Conservation (phyloP, 805 yeast species). For the Suhomyces sp. region DNA sequence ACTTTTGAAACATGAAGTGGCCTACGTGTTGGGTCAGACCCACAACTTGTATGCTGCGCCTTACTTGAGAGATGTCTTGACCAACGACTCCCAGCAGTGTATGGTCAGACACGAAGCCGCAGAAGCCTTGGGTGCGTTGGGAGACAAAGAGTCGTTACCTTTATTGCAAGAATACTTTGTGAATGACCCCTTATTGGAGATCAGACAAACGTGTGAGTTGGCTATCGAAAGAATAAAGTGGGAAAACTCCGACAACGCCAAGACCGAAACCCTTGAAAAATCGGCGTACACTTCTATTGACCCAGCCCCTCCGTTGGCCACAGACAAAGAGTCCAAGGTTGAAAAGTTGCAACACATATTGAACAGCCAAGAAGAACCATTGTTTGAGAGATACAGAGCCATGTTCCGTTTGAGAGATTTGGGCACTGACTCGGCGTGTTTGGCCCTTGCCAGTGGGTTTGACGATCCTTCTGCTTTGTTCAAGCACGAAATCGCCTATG, state of each 20-base stretch:
- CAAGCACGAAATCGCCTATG: conserved; percentile 97
- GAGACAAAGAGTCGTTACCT: conserved; percentile 69
- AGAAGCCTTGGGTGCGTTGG: conserved; percentile 96
- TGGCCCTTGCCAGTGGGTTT: conserved; percentile 88
- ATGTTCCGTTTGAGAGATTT: conserved; percentile 97
- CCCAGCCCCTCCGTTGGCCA: conserved; percentile 97
- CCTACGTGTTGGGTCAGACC: conserved; percentile 95
- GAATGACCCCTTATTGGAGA: conserved; percentile 81
- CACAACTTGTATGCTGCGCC: conserved; percentile 78
- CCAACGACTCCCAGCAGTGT: conserved; percentile 65
- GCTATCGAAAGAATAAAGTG: conserved; percentile 94
- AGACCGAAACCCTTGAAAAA: conserved; percentile 66
- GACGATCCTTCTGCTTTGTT: conserved; percentile 88
- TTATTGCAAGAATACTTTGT: conserved; percentile 60
- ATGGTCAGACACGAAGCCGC: conserved; percentile 99
- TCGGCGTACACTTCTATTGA: conserved; percentile 86
- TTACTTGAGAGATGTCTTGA: conserved; percentile 67
- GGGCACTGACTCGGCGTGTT: conserved; percentile 88
- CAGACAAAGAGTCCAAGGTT: conserved; percentile 51
- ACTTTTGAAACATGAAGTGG: conserved; percentile 93
- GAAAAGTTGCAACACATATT: conserved; percentile 63
- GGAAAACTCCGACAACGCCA: conserved; percentile 70
- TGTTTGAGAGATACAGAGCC: conserved; percentile 95
- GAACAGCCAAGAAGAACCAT: conserved; percentile 72
- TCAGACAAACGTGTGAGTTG: conserved; percentile 95